Percentiles rank a stretch among this genome's conserved stretches.
These are phyloP conservation scores for Saccharomycopsis oosterbeekiorum DNA, from an alignment of 805 yeast genomes.

Conservation along the genomic window DNA sequence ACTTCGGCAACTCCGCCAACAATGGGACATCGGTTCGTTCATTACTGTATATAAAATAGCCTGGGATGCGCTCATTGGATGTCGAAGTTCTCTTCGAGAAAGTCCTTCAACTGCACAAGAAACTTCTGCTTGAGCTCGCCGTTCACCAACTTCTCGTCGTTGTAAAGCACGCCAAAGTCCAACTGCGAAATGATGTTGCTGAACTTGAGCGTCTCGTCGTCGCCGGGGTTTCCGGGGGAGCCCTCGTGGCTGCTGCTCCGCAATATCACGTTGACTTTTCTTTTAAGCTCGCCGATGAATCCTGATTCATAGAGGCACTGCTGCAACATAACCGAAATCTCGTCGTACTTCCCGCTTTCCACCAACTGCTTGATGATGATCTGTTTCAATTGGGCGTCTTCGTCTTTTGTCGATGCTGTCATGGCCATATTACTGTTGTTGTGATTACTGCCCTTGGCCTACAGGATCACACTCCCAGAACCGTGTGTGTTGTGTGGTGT, in stretches of 20 bases:
- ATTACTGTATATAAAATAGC: too few species aligned
- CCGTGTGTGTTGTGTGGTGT: too few species aligned
- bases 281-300: slow-evolving; percentile 72
- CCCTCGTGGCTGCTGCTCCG: neutral
- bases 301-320: slow-evolving; percentile 65
- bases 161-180: slow-evolving; percentile 14
- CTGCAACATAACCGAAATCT: slow-evolving; percentile 54
- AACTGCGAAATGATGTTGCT: slow-evolving; percentile 9
- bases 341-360: slow-evolving; percentile 71
- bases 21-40: too few species aligned
- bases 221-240: neutral
- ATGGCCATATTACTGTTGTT: neutral
- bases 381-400: slow-evolving; percentile 27
- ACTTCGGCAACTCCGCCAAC: too few species aligned
- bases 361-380: slow-evolving; percentile 64
- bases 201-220: slow-evolving; percentile 9
- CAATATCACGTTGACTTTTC: slow-evolving; percentile 18
- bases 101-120: slow-evolving; percentile 6
- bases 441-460: neutral
- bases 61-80: neutral
- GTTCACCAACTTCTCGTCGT: slow-evolving; percentile 7
- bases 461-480: too few species aligned
- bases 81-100: slow-evolving; percentile 16
- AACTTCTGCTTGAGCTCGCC: slow-evolving; percentile 2
- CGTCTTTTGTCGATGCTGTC: neutral